Evolutionary conservation across 176 grass and related monocot species (phyloP), one percentile per base, ranked within the genome.

Genomic region (Metroxylon sagu): DNA sequence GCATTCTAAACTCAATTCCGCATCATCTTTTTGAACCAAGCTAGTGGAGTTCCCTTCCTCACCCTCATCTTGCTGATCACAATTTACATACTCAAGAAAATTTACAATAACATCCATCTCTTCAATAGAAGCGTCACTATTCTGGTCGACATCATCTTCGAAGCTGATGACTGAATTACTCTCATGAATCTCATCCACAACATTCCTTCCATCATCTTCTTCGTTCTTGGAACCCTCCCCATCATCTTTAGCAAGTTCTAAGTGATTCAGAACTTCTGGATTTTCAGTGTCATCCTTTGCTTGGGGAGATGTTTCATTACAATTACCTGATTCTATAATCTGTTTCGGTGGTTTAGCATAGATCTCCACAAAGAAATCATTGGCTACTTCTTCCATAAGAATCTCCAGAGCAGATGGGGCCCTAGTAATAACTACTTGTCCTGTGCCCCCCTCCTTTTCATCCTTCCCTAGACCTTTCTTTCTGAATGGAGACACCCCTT

Each of bases 401-500:
- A 39, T 39, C 8, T 39, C 35, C 35, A 39, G 12, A 39, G 35
- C 35, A 39, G 35, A 39, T 39, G 35, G 35, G 35, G 35, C 35
- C 35, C 6, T 39, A 39, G 7, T 39, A 39, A 2, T 39, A 10
- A 39, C 35, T 39, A 8, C 35, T 39, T 39, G 35, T 39, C 25
- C 57, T 60, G 25, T 52, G 26, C 4, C 58, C 5, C 16, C 29
- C 8, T 28, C 85, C 2, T 82, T 57, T 55, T 19, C 18, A 19
- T 0, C 27, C 17, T 18, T 72, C 30, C n/a, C 57, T 4, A 61
- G 49, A 19, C 65, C 77, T 18, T 29, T 60, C 58, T 71, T 52
- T 71, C 78, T 77, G 70, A 91, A 85, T 17, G 84, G 84, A 25
- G 83, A 82, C 28, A 74, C 57, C 62, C 87, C 84, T 78, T 78